These are phyloP conservation scores for Stagonosporopsis rhizophila DNA, from an alignment of 2,329 filamentous ascomycete species.

Conservation along the genomic window DNA sequence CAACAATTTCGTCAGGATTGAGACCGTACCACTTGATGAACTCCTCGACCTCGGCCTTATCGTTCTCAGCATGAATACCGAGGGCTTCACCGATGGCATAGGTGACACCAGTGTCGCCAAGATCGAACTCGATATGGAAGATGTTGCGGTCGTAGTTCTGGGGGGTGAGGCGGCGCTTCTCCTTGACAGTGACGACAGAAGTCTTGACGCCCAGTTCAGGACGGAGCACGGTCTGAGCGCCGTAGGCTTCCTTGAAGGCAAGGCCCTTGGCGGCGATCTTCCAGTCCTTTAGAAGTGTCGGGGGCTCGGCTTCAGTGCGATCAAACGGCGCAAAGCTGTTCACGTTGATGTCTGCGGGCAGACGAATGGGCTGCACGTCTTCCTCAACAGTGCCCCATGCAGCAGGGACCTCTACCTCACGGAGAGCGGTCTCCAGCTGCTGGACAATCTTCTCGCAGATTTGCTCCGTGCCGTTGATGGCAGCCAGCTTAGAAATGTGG, in stretches of 20 bases:
- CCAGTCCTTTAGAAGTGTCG: conserved; percentile 76
- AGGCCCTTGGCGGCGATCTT: conserved; percentile 85
- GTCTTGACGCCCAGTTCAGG: conserved; percentile 89
- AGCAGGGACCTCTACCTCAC: conserved; percentile 76
- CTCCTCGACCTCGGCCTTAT: conserved; percentile 75
- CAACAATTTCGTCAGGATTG: conserved; percentile 82
- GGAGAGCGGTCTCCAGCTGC: conserved; percentile 72
- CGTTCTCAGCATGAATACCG: conserved; percentile 94
- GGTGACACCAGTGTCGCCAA: conserved; percentile 86
- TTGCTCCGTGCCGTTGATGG: conserved; percentile 66
- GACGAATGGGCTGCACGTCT: conserved; percentile 57
- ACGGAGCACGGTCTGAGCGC: conserved; percentile 74
- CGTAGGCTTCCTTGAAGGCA: conserved; percentile 93
- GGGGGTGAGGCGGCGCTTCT: conserved; percentile 93
- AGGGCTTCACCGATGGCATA: conserved; percentile 98
- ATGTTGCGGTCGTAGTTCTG: conserved; percentile 94
- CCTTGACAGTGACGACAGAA: conserved; percentile 85
- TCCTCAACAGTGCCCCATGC: conserved; percentile 80
- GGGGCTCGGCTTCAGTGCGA: conserved; percentile 74
- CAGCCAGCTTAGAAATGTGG: conserved; percentile 70
- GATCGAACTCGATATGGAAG: conserved; percentile 99
- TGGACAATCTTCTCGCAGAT: conserved; percentile 66
- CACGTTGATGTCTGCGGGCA: conserved; percentile 70
- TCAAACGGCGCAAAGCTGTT: conserved; percentile 86
- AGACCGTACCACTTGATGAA: conserved; percentile 94